phyloP scores from a whole-genome alignment of 495 filamentous ascomycete species.

The Talaromyces wortmannii region DNA sequence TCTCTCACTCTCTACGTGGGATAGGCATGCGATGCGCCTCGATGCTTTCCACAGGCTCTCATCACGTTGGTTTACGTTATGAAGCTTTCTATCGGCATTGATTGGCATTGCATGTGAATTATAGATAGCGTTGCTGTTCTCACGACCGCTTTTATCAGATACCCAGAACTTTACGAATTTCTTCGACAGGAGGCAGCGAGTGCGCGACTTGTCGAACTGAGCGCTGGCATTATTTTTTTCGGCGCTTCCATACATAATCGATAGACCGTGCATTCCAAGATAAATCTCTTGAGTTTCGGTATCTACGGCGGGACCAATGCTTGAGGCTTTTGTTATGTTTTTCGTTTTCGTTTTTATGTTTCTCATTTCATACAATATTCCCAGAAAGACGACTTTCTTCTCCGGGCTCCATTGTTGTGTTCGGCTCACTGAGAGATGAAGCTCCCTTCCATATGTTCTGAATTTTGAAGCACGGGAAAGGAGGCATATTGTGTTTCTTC shows the following conservation, averaged over 20 bases:
- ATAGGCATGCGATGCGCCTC: constrained; percentile 38
- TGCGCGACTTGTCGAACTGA: constrained; percentile 31
- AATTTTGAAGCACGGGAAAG: not conserved
- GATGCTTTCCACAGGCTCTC: constrained; percentile 26
- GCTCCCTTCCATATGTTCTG: not conserved
- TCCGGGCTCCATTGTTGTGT: constrained; percentile 4
- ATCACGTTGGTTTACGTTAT: constrained; percentile 21
- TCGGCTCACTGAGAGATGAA: not conserved
- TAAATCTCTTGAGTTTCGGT: constrained; percentile 44
- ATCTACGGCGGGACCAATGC: constrained; percentile 38
- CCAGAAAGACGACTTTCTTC: constrained; percentile 20
- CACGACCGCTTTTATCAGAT: constrained; percentile 49
- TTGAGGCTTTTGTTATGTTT: constrained; percentile 18
- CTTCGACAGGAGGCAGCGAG: constrained; percentile 31
- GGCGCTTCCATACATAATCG: not conserved
- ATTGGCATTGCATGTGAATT: constrained; percentile 57
- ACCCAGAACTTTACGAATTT: constrained; percentile 45
- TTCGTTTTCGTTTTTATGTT: constrained; percentile 14
- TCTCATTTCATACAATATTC: not conserved
- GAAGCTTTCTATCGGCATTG: constrained; percentile 24
- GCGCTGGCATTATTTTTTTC: not conserved
- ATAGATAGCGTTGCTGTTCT: constrained; percentile 76
- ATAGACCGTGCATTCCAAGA: constrained; percentile 32
- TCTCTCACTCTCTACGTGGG: constrained; percentile 30
- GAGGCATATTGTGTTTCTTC: not conserved